Conservation (phyloP, 768 basidiomycete species). For the Termitomyces sp. region DNA sequence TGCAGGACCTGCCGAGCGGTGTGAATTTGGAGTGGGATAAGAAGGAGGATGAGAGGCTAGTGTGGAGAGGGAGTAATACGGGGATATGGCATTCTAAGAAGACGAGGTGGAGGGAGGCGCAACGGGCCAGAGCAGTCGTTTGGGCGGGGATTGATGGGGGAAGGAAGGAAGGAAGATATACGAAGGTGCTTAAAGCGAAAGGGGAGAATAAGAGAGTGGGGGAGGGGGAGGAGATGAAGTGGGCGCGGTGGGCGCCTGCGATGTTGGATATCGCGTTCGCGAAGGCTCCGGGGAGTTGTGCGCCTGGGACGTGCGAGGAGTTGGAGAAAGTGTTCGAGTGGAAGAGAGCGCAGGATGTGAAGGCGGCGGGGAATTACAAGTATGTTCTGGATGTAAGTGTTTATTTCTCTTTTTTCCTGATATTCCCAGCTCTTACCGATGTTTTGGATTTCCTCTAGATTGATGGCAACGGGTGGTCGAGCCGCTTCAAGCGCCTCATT, state of each 20-base stretch:
- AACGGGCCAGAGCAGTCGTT: constrained; percentile 41
- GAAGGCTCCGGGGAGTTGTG: constrained; percentile 34
- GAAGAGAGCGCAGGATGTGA: constrained; percentile 32
- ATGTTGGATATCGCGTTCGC: constrained; percentile 54
- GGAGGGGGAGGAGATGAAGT: constrained; percentile 21
- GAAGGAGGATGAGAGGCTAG: constrained; percentile 51
- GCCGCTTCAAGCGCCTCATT: constrained; percentile 60
- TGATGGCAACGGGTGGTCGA: constrained; percentile 61
- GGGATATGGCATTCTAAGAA: constrained; percentile 47
- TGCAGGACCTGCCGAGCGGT: constrained; percentile 31
- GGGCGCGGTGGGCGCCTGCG: constrained; percentile 35
- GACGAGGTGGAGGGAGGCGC: constrained; percentile 42
- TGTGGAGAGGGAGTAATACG: constrained; percentile 75
- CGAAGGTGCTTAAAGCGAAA: constrained; percentile 30
- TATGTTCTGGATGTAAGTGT: constrained; percentile 54
- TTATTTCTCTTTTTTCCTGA: not conserved
- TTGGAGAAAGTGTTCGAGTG: constrained; percentile 46
- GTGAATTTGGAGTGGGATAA: constrained; percentile 55
- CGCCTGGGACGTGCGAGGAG: constrained; percentile 34
- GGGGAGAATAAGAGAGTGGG: constrained; percentile 27
- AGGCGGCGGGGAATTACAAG: constrained; percentile 49
- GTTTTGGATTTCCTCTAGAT: constrained; percentile 25
- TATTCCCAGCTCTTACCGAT: not conserved
- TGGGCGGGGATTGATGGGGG: constrained; percentile 35
- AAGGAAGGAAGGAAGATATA: constrained; percentile 20